Base-by-base conservation (phyloP, 306 rosid species). In the Styphnolobium japonicum region DNA sequence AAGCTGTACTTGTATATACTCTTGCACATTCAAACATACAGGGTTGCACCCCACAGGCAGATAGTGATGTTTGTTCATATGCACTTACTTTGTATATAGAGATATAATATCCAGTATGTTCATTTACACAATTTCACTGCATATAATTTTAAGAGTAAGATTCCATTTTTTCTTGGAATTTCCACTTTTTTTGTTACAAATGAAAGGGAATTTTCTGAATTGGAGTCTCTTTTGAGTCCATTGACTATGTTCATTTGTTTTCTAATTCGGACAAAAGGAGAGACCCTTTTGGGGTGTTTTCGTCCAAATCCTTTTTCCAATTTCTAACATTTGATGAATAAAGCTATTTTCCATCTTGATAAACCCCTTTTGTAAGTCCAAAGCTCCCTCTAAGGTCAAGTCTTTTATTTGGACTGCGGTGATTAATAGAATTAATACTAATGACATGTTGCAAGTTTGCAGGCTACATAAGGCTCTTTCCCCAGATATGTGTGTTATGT, bases 71-170 rank as follows among this genome's bases (percentile, higher is more conserved):
- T 12, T 57, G 33, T 76, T 34, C 63, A 22, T 36, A 0, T 5
- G 12, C 16, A 39, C 45, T 23, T 45, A 22, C 27, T 60, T 79
- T 67, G 16, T 66, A 16, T 29, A n/a, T 36, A 46, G 60, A 55
- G 39, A 25, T 67, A 27, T 52, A 36, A 48, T 31, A 34, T 25
- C 25, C 33, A 5, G 51, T 43, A 53, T 68, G 48, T 33, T 68
- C 79, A 36, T 80, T 69, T 57, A 66, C 60, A 45, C 52, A 12
- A 45, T 81, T 67, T 23, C 66, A 31, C 29, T 15, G 52, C 22
- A 43, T 5, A 42, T 11, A 14, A 15, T 57, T 11, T 16, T 49
- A 8, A 8, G 61, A 10, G 56, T 25, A 43, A 31, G 46, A 65
- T 77, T 78, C 21, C 34, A 29, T 43, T 8, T 39, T 39, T 27